Evolutionary conservation across 2,329 filamentous ascomycete species (phyloP).

Genomic region (Coniochaeta sp.): DNA sequence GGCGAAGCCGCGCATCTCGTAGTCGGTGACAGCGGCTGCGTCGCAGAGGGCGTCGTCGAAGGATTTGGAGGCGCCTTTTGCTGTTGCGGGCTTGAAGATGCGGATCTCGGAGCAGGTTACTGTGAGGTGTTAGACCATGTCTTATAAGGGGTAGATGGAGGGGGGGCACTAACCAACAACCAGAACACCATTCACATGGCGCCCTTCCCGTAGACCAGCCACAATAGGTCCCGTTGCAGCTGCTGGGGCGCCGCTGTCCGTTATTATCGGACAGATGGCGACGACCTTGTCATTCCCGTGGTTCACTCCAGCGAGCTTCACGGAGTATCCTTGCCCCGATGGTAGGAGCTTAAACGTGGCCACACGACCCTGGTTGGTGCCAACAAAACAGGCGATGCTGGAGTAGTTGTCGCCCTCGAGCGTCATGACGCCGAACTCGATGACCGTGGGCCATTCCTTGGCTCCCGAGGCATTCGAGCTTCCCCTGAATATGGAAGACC

Average conservation of each 20-base stretch:
- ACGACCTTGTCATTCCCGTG: conserved; percentile 64
- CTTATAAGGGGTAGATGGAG: not conserved
- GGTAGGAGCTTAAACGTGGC: conserved; percentile 89
- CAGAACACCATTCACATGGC: conserved; percentile 71
- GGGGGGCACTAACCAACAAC: conserved; percentile 55
- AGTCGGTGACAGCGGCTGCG: conserved; percentile 67
- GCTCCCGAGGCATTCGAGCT: conserved; percentile 35
- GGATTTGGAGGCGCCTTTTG: conserved; percentile 86
- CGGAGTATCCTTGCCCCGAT: conserved; percentile 63
- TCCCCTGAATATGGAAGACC: conserved; percentile 61
- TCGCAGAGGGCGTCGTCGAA: conserved; percentile 83
- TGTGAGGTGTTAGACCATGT: conserved; percentile 23
- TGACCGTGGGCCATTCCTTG: conserved; percentile 69
- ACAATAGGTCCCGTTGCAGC: conserved; percentile 69
- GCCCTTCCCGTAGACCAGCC: conserved; percentile 66
- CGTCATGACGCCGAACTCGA: conserved; percentile 92
- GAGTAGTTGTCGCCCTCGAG: conserved; percentile 93
- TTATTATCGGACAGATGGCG: conserved; percentile 70
- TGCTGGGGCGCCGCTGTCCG: conserved; percentile 69
- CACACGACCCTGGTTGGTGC: conserved; percentile 77
- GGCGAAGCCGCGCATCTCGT: conserved; percentile 68
- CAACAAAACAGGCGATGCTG: conserved; percentile 86
- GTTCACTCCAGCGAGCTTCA: conserved; percentile 61
- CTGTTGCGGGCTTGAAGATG: conserved; percentile 76
- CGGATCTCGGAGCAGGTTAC: conserved; percentile 66